Evolutionary conservation across 1,284 basidiomycete species (phyloP), one percentile per base, ranked within the genome.

Genomic region (Apiotrichum domesticum): DNA sequence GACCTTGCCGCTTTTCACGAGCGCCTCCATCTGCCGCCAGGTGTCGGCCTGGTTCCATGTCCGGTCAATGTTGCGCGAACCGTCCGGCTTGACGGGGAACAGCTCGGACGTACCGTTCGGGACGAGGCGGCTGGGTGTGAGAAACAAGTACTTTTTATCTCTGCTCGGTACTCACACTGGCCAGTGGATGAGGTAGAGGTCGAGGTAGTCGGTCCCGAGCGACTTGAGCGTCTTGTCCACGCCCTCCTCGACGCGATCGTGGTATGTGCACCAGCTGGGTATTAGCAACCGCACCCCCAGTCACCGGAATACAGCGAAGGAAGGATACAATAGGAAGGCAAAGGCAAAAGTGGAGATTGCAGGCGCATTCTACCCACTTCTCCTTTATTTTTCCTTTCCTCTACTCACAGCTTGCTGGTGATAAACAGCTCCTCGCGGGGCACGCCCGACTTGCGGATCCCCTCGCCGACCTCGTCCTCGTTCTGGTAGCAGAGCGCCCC

Each of bases 391-490:
- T n/a, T n/a, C n/a, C n/a, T n/a, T n/a, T n/a, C n/a, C n/a, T 35
- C 44, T 34, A 58, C 59, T 57, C 40, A 71, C 61, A 67, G 71
- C 59, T 81, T 81, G 51, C 71, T 73, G 39, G 82, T 81, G 66
- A 94, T 84, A 74, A 88, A 94, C 62, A 95, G 82, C 60, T 93
- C 86, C 45, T 83, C 81, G 62, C 91, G 83, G 52, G 85, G 84
- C 29, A 93, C 82, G 37, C 88, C 90, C 52, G 85, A 86, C 46
- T 81, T 82, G 66, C 81, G 83, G 75, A 95, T 85, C 15, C 90
- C 90, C 63, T 86, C 81, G 10, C 90, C 90, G 33, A 95, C 90
- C 68, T 89, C 85, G 67, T 86, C 84, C 75, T 95, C 88, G 67
- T 90, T 90, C 58, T 83, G 33, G 70, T 75, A 73, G 45, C 86